phyloP scores from a whole-genome alignment of 805 yeast species.

The Lipomyces orientalis region DNA sequence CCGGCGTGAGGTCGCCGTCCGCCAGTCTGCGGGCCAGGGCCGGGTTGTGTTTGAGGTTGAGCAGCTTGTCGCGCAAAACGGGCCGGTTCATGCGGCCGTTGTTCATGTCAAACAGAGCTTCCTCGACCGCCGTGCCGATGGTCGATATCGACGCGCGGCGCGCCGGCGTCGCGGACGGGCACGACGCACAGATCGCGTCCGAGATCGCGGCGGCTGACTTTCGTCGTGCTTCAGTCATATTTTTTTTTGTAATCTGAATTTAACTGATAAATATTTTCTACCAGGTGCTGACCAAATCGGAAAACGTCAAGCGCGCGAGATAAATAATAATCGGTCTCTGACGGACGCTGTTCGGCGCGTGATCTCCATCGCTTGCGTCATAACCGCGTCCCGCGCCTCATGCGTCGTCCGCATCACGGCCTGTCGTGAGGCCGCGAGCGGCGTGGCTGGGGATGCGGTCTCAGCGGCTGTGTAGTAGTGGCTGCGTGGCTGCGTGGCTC shows the following conservation, averaged over 20 bases:
- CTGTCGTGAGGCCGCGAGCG: background rate
- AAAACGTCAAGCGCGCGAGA: too few relatives aligned
- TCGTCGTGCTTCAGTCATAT: constrained; percentile 24
- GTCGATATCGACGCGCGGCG: background rate
- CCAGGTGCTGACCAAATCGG: too few relatives aligned
- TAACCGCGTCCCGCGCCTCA: background rate
- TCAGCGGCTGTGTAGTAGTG: too few relatives aligned
- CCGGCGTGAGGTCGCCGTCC: constrained; percentile 17
- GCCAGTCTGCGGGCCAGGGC: constrained; percentile 13
- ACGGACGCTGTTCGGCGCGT: background rate
- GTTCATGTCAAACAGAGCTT: constrained; percentile 15
- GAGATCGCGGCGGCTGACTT: constrained; percentile 19
- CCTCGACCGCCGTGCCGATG: constrained; percentile 21
- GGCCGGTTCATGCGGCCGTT: constrained; percentile 45
- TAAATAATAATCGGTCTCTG: too few relatives aligned
- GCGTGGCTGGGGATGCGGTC: too few relatives aligned
- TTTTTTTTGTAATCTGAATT: too few relatives aligned
- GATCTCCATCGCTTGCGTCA: background rate
- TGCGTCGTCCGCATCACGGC: background rate
- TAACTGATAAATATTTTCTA: too few relatives aligned
- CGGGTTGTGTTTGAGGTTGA: constrained; percentile 38
- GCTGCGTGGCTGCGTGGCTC: too few relatives aligned
- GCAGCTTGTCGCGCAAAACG: constrained; percentile 50
- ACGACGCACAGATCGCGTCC: constrained; percentile 12
- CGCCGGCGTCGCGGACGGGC: background rate